A percentile compares a stretch with the other conserved stretches of the same genome.
Conservation (phyloP, 1,284 basidiomycete genomes). For the Moniliella sp. region DNA sequence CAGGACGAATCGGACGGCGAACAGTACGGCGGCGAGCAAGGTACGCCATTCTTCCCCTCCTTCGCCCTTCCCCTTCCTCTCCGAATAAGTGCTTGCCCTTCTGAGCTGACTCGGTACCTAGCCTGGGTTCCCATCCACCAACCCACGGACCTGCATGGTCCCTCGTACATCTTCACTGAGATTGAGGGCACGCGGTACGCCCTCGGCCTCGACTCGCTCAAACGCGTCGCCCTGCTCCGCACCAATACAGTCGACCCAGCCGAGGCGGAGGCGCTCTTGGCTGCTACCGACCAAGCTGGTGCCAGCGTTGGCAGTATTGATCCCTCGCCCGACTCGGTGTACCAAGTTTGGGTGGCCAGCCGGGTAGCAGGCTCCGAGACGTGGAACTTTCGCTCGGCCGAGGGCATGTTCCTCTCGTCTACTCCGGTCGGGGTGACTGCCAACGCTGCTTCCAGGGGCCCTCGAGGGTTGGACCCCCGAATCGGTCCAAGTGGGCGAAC, state of each 20-base stretch:
- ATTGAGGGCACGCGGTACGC: neutral
- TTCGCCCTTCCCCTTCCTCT: neutral
- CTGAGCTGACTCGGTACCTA: neutral
- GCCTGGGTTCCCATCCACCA: constrained; percentile 12
- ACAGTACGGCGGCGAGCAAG: constrained; percentile 9
- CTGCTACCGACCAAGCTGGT: neutral
- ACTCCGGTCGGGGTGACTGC: constrained; percentile 10
- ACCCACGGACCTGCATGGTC: constrained; percentile 8
- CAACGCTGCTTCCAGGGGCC: constrained; percentile 9
- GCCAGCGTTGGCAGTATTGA: constrained; percentile 2
- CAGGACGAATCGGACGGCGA: constrained; percentile 2
- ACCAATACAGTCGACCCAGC: constrained; percentile 8
- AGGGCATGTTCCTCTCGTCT: constrained; percentile 20
- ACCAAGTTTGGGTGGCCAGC: constrained; percentile 24
- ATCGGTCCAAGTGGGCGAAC: constrained; percentile 9
- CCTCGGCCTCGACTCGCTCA: neutral
- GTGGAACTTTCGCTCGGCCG: constrained; percentile 18
- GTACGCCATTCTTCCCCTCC: neutral
- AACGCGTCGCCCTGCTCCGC: constrained; percentile 8
- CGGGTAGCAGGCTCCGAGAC: constrained; percentile 6
- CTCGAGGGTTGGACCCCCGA: constrained; percentile 21
- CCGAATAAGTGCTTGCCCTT: neutral
- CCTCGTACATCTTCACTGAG: constrained; percentile 9
- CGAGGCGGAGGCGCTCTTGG: constrained; percentile 1
- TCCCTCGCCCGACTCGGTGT: constrained; percentile 10